Evolutionary conservation across 2,329 filamentous ascomycete species (phyloP).

Genomic region (Herpotrichia juniperi): DNA sequence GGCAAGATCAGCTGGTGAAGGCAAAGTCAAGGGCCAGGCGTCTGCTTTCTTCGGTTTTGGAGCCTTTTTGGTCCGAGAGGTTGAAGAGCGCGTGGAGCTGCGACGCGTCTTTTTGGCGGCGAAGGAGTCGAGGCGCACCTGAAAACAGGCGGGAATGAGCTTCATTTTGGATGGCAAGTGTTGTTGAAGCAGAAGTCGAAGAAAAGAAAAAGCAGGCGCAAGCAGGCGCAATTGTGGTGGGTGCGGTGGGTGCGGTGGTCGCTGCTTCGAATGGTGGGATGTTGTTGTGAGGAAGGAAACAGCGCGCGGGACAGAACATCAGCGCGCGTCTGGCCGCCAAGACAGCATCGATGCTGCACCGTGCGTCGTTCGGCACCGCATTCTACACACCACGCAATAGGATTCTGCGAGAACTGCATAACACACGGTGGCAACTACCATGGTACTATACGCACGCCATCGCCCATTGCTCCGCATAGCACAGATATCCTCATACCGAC

Average conservation of each 20-base stretch:
- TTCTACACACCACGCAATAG: no score
- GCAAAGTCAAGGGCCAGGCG: slow-evolving; percentile 78
- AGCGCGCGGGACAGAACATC: neutral
- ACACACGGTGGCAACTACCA: slow-evolving; percentile 41
- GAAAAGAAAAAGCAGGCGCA: neutral
- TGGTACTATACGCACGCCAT: no score
- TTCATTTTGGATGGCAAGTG: slow-evolving; percentile 30
- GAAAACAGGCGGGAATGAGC: slow-evolving; percentile 64
- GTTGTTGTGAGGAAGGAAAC: slow-evolving; percentile 13
- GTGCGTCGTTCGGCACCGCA: no score
- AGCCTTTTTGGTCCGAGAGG: neutral
- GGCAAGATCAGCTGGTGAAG: slow-evolving; percentile 76
- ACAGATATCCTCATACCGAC: slow-evolving; percentile 31
- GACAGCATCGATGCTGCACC: slow-evolving; percentile 17
- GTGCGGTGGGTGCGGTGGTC: neutral
- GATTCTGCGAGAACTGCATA: no score
- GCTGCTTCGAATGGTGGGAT: slow-evolving; percentile 1
- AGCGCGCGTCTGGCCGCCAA: neutral
- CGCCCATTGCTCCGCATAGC: slow-evolving; percentile 35
- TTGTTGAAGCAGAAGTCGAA: neutral
- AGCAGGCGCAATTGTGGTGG: neutral
- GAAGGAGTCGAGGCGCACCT: slow-evolving; percentile 83
- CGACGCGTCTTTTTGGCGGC: slow-evolving; percentile 72
- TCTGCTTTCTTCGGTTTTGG: slow-evolving; percentile 53
- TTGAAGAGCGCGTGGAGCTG: slow-evolving; percentile 63